Evolutionary conservation across 305 asterid genomes (phyloP).

Genomic region (Ruellia speciosa): DNA sequence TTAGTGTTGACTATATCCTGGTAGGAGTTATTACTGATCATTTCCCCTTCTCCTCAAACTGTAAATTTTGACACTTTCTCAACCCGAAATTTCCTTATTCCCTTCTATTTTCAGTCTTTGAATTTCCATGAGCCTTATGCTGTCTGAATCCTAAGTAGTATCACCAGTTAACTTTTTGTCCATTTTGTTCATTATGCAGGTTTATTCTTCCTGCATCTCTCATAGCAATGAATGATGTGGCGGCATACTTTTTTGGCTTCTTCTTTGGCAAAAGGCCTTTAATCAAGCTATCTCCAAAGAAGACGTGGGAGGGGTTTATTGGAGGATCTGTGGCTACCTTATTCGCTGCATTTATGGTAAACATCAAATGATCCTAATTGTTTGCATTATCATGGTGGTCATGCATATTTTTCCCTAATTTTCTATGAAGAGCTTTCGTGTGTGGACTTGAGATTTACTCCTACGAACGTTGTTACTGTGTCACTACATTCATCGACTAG

Average conservation of each 20-base stretch:
- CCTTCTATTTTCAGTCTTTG: background rate
- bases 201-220: conserved; percentile 90
- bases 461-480: background rate
- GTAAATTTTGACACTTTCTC: background rate
- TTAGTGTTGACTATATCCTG: no score
- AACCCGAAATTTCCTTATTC: background rate
- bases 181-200: conserved; percentile 40
- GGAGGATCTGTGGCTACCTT: conserved; percentile 88
- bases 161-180: background rate
- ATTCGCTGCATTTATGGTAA: conserved; percentile 73
- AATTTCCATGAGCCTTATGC: background rate
- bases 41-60: background rate
- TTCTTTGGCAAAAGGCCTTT: conserved; percentile 86
- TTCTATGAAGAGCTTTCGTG: background rate
- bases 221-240: conserved; percentile 72
- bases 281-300: conserved; percentile 86
- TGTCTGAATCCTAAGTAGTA: no score
- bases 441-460: background rate
- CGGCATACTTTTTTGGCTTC: conserved; percentile 84
- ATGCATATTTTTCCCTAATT: background rate
- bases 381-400: background rate
- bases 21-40: background rate
- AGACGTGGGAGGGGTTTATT: conserved; percentile 92
- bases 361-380: background rate
- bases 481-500: no score